Evolutionary conservation across 805 yeast genomes (phyloP), one percentile per base, ranked within the genome.

Genomic region (Myxozyma neglecta): DNA sequence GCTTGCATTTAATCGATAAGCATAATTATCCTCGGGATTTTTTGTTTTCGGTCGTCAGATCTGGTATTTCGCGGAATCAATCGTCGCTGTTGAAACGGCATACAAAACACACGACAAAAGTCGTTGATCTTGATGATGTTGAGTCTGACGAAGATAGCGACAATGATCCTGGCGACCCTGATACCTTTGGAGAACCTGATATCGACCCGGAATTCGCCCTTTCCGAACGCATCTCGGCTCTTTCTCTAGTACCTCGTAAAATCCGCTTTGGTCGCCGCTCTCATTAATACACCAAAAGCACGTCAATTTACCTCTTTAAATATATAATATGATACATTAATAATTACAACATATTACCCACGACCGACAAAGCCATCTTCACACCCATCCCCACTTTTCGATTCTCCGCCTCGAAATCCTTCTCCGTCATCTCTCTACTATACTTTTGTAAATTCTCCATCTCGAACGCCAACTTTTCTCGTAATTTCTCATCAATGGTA

Each of bases 371-470:
- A 24, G 91, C 90, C 50, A 86, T 67, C 59, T 82, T 84, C 16
- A 89, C 91, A 16, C 87, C 85, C 52, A 76, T 75, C 51, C 87
- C 79, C 47, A 89, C 83, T 48, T 81, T 75, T 69, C 96, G 80
- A 49, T 86, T 87, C 53, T 83, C 83, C 6, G 80, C 74, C 13
- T 80, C 78, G 70, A 88, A 90, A 71, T 88, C 91, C n/a, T 79
- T 75, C 57, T 87, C 72, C 6, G 76, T 76, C 64, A 91, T 77
- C 52, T 78, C 77, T 13, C 74, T 74, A 1, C 93, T 83, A 70
- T 84, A 74, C 13, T 74, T 75, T 1, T 91, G 83, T 70, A 85
- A 74, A 72, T 89, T 79, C 14, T 81, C 81, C 40, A 90, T 76
- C 73, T 92, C 98, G 0, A 68, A 67, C 36, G 75, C 74, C 88